phyloP scores from a whole-genome alignment of 2,329 filamentous ascomycete genomes.

The Rhexocercosporidium sp. region DNA sequence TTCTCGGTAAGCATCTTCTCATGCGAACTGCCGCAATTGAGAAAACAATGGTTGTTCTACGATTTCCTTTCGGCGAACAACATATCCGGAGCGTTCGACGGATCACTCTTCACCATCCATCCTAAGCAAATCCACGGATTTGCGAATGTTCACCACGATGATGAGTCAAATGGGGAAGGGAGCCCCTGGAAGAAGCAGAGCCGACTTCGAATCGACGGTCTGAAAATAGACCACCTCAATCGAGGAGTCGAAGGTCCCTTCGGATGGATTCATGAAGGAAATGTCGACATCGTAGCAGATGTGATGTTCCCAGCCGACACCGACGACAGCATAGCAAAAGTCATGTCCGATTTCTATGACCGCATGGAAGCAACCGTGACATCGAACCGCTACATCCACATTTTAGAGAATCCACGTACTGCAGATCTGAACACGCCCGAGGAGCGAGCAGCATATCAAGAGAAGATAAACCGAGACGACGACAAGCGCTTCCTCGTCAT shows the following conservation, averaged over 20 bases:
- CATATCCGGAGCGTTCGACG: slow-evolving; percentile 94
- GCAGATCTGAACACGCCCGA: slow-evolving; percentile 39
- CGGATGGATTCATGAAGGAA: slow-evolving; percentile 97
- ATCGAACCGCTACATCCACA: slow-evolving; percentile 69
- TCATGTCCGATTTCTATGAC: slow-evolving; percentile 97
- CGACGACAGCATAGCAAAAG: slow-evolving; percentile 88
- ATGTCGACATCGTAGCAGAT: slow-evolving; percentile 94
- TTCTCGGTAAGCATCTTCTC: slow-evolving; percentile 96
- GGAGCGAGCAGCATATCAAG: slow-evolving; percentile 30
- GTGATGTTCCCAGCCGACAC: slow-evolving; percentile 91
- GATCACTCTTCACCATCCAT: slow-evolving; percentile 96
- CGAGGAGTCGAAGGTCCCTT: slow-evolving; percentile 91
- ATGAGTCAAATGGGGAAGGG: slow-evolving; percentile 64
- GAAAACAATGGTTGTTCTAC: slow-evolving; percentile 98
- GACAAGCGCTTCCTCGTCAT: slow-evolving; percentile 85
- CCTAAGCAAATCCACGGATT: slow-evolving; percentile 87
- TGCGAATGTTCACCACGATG: slow-evolving; percentile 64
- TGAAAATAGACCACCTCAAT: slow-evolving; percentile 96
- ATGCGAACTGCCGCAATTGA: slow-evolving; percentile 88
- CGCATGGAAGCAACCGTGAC: slow-evolving; percentile 92
- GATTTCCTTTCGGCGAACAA: slow-evolving; percentile 95
- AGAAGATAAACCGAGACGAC: slow-evolving; percentile 48
- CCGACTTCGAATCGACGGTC: slow-evolving; percentile 86
- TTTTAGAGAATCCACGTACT: slow-evolving; percentile 54
- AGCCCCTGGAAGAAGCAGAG: slow-evolving; percentile 95